Percentiles rank a stretch among this genome's conserved stretches.
Conservation (phyloP, 2,329 filamentous ascomycete species). For the Fusarium caatingaense region DNA sequence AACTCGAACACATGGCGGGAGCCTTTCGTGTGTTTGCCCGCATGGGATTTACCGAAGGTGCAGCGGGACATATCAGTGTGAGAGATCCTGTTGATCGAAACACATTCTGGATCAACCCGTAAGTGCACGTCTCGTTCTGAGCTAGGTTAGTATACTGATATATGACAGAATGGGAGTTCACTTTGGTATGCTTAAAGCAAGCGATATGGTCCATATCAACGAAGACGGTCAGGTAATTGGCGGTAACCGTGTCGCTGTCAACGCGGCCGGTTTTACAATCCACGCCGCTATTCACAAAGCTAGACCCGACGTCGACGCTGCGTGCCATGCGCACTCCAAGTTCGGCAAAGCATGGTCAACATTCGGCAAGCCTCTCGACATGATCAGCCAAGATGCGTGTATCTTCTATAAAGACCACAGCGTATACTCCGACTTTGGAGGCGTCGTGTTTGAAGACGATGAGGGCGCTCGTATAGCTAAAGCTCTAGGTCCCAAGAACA, state of each 20-base stretch:
- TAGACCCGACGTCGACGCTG: constrained; percentile 68
- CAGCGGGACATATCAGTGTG: constrained; percentile 72
- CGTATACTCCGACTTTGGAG: constrained; percentile 70
- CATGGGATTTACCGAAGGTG: constrained; percentile 67
- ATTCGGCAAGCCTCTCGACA: constrained; percentile 68
- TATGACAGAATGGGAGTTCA: constrained; percentile 60
- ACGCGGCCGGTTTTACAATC: constrained; percentile 72
- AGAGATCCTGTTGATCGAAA: constrained; percentile 69
- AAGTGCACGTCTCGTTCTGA: too few relatives aligned
- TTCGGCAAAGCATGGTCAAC: constrained; percentile 71
- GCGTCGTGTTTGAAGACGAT: constrained; percentile 70
- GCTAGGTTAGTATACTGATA: constrained; percentile 9
- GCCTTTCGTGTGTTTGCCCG: constrained; percentile 62
- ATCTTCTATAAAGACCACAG: constrained; percentile 69
- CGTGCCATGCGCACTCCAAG: constrained; percentile 70
- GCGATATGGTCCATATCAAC: constrained; percentile 72
- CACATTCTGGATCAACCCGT: constrained; percentile 75
- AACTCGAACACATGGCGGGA: constrained; percentile 57
- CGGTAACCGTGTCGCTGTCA: constrained; percentile 66
- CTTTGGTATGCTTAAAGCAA: constrained; percentile 70
- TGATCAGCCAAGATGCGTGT: constrained; percentile 70
- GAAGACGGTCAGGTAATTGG: constrained; percentile 68
- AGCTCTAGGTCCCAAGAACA: constrained; percentile 64
- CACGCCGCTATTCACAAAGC: constrained; percentile 71
- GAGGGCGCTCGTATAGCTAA: constrained; percentile 69